Base-by-base conservation (phyloP, 371 early-diverging fungal genomes). In the Lichtheimia hyalospora region DNA sequence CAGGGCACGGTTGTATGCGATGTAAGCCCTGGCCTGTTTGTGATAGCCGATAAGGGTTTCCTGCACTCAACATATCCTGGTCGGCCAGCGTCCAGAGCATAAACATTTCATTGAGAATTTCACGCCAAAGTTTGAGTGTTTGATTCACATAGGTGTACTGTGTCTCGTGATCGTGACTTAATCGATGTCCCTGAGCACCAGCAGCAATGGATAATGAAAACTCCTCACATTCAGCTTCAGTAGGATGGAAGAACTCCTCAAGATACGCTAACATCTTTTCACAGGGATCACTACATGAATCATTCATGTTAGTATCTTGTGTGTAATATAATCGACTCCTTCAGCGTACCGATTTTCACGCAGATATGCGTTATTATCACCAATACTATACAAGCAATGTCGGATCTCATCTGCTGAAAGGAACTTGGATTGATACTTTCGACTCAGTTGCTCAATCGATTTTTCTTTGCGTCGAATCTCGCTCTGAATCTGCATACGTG, bases 1-100 rank as follows among this genome's bases (percentile, higher is more conserved):
- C 71, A 23, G 95, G 96, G 56, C 95, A 93, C 42, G 72, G 64
- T 60, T 93, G 94, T 34, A 90, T 84, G 49, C 93, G 90, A 70
- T 98, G 92, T 59, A 97, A 72, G 20, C 98, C 98, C 77, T 98
- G 98, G 4, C 98, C 98, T 5, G 98, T 98, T 63, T 98, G 95
- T 21, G 89, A 72, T 50, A 98, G 84, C 5, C 95, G 84, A 76
- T 98, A 98, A 15, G 82, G 71, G 64, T 91, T 92, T 16, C 64
- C 63, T 15, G 81, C 67, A 7, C 72, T 66, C 49, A 98, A 72
- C 78, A 98, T 76, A 67, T 98, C 98, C 49, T 79, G 60, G 71
- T 98, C 98, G 12, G 98, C 89, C 24, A 94, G 67, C 44, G 77
- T 83, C 98, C 98, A 98, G 27, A 98, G 88, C 84, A 84, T 91